Evolutionary conservation across 768 basidiomycete genomes (phyloP), one percentile per base, ranked within the genome.

Genomic region (Strobilomyces echinocephalus): DNA sequence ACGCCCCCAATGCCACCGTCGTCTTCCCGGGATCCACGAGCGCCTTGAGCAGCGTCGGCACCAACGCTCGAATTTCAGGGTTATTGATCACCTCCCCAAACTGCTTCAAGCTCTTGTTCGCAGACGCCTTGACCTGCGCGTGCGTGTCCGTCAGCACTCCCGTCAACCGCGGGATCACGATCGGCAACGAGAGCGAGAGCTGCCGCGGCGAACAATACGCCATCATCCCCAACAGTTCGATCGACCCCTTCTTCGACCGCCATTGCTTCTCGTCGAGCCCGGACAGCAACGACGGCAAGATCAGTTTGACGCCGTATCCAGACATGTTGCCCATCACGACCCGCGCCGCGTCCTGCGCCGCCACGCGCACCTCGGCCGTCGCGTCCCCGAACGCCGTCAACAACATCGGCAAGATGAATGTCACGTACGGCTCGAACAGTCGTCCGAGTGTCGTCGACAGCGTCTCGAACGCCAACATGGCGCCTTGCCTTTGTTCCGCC

Each of bases 71-170:
- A 55, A 98, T 92, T 72, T 99, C 97, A 0, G 97, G 97, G 63
- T 98, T 99, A 70, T 80, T 93, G 65, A 97, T 94, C 52, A 99
- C 97, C 71, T 98, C 97, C 31, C 97, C 97, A 67, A 99, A 98
- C 66, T 91, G 89, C 70, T 98, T 97, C 71, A 99, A 73, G 69
- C 91, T 93, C 72, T 89, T 88, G 74, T 97, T 98, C 15, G 95
- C 97, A 2, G 95, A 85, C 8, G 82, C 72, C 57, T 92, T 84
- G 30, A 99, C 97, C 78, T 98, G 95, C 14, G 93, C 86, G 74
- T 98, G 97, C 6, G 97, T 95, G 69, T 99, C 97, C 50, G 94
- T 98, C 52, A 99, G 76, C 46, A 97, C 94, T 5, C 85, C 89
- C 18, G 95, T 97, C 24, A 99, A 74, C n/a, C 88, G 85, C 8